Evolutionary conservation across 2,329 filamentous ascomycete genomes (phyloP), one percentile per base, ranked within the genome.

Genomic region (Penicillium sp.): DNA sequence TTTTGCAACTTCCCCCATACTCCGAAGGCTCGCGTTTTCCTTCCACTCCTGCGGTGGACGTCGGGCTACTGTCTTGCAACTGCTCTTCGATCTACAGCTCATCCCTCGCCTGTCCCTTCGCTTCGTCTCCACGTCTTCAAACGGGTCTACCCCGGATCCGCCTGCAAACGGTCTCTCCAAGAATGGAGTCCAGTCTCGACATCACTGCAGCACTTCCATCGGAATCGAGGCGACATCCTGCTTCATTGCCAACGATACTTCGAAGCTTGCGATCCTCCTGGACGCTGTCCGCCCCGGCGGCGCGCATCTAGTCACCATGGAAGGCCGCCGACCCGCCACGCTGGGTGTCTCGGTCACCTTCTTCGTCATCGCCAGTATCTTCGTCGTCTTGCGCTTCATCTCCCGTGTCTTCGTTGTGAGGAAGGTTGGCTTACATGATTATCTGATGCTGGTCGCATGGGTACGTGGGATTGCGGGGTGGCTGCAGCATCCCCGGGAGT

Each of bases 391-490:
- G 23, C 81, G 90, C 39, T 73, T 94, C 51, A 68, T 87, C 28
- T 88, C 86, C 45, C 79, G 89, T 18, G 74, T 79, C 34, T 79
- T 77, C 32, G 83, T 96, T 34, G 83, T 95, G 40, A 80, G 79
- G 52, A 81, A 77, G 39, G 68, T 88, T 36, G 81, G 77, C 39
- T 78, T 79, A 71, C 88, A 94, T 66, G 90, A 95, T 72, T 85
- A 83, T 65, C 79, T 86, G 54, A 93, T 95, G 64, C 65, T 88
- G 8, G 51, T 86, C 27, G 87, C 89, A 39, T 95, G 88, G 90
- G 65, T 81, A 58, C 45, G 60, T 53, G 14, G 39, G 38, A 29
- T 32, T 23, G 20, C n/a, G 19, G n/a, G n/a, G 37, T 32, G 30
- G 44, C 38, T 51, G 42, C 44, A 48, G 36, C 30, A 29, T 34